These are phyloP conservation scores for Xylaria sp. DNA, from an alignment of 2,329 filamentous ascomycete genomes.

Conservation along the genomic window DNA sequence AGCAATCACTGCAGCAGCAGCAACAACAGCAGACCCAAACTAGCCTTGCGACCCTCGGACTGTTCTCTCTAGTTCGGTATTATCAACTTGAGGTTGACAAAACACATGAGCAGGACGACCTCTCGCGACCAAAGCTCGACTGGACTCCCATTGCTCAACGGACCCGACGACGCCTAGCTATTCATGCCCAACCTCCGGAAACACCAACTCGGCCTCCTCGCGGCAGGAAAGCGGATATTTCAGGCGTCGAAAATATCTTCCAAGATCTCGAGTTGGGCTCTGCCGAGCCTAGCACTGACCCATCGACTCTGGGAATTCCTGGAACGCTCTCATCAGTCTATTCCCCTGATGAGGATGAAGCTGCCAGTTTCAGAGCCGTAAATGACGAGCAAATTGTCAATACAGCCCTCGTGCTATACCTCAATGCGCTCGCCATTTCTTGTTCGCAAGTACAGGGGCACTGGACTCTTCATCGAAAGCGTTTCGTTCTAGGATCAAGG, in stretches of 20 bases:
- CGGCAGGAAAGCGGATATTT: not conserved
- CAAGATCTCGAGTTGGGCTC: not conserved
- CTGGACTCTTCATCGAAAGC: constrained; percentile 6
- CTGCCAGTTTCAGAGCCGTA: not conserved
- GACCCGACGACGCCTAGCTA: not conserved
- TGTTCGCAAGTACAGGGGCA: constrained; percentile 1
- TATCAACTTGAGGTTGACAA: constrained; percentile 1
- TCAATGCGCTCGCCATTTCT: not conserved
- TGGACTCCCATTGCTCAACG: not conserved
- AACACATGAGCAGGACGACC: not conserved
- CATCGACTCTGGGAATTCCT: constrained; percentile 1
- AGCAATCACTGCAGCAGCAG: not conserved
- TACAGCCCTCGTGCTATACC: constrained; percentile 1
- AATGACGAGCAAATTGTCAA: constrained; percentile 8
- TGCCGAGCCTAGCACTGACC: not conserved
- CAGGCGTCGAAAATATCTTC: not conserved
- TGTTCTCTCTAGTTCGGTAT: constrained; percentile 4
- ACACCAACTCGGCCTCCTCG: constrained; percentile 5
- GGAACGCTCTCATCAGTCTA: not conserved
- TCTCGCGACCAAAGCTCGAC: not conserved
- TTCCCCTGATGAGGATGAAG: not conserved
- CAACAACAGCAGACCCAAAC: not conserved
- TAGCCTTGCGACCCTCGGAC: not conserved
- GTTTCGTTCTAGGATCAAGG: constrained; percentile 1
- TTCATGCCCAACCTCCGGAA: not conserved